Evolutionary conservation across 495 filamentous ascomycete genomes (phyloP), one percentile per base, ranked within the genome.

Genomic region (Collariella sp.): DNA sequence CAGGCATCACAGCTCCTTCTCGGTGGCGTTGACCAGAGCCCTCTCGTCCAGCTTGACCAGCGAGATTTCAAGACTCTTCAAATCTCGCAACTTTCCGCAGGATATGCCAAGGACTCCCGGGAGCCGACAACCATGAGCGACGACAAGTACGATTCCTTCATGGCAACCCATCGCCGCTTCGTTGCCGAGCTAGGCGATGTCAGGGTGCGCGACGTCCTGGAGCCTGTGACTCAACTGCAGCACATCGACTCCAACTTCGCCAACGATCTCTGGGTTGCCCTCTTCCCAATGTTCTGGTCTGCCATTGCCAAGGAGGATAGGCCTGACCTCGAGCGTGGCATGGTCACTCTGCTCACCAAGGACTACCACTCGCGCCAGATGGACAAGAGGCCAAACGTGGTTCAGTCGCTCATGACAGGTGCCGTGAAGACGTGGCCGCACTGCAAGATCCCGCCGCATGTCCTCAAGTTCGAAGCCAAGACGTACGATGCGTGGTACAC

Each of bases 401-500:
- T 97, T 12, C 88, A 95, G 58, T 89, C 89, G 18, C 76, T 99
- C 33, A 75, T 97, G 7, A 86, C 91, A 55, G 91, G 89, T 12
- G 83, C 84, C 42, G 88, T 89, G 12, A 84, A 83, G 51, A 80
- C 89, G 11, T 84, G 76, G 63, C 93, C 94, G 2, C 79, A 85
- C 29, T 89, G 90, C 71, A 95, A 89, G 68, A 82, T 99, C 41
- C 94, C 94, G 15, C 88, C 91, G 1, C 94, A 97, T 67, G 87
- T 96, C 42, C 80, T 97, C 74, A 97, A 97, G 62, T 96, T 89
- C 62, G 79, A 91, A 13, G 89, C 87, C 19, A 86, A 84, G 62
- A 93, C 87, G 0, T 97, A 91, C 61, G 89, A 96, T 71, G 89
- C 84, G 4, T 97, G 94, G 94, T 97, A 97, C 62, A 91, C 87